Percentiles rank a stretch among this genome's conserved stretches.
phyloP scores from a whole-genome alignment of 164 flowering plant genomes.

The Paratinospora sagittata region DNA sequence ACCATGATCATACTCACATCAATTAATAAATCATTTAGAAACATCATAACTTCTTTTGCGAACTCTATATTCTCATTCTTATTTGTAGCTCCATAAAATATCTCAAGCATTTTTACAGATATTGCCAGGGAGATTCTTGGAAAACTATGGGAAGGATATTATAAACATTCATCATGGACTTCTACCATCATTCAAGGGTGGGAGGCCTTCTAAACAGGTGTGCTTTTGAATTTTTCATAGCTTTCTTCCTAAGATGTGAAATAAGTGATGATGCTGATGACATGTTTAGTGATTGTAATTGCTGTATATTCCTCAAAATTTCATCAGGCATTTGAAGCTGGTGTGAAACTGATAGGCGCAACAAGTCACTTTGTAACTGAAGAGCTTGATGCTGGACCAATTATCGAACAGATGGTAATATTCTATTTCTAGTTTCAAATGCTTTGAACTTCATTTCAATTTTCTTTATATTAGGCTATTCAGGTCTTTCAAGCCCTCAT shows the following conservation, averaged over 20 bases:
- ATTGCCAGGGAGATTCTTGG: constrained; percentile 64
- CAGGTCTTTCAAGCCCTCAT: no score
- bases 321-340: constrained; percentile 81
- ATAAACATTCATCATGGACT: constrained; percentile 97
- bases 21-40: neutral
- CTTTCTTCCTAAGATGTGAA: neutral
- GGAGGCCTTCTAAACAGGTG: constrained; percentile 84
- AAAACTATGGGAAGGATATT: constrained; percentile 67
- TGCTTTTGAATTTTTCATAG: neutral
- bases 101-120: constrained; percentile 36
- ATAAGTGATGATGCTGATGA: neutral
- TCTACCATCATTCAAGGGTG: constrained; percentile 95
- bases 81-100: neutral
- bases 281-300: neutral
- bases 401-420: no score
- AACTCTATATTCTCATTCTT: neutral
- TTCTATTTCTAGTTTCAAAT: neutral
- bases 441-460: neutral
- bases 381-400: no score
- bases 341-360: constrained; percentile 90
- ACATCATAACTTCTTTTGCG: neutral
- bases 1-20: neutral
- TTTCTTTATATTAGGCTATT: no score
- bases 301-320: constrained; percentile 12
- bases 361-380: constrained; percentile 54